Conservation (phyloP, 176 grass and related monocot genomes). For the Oryza meridionalis region DNA sequence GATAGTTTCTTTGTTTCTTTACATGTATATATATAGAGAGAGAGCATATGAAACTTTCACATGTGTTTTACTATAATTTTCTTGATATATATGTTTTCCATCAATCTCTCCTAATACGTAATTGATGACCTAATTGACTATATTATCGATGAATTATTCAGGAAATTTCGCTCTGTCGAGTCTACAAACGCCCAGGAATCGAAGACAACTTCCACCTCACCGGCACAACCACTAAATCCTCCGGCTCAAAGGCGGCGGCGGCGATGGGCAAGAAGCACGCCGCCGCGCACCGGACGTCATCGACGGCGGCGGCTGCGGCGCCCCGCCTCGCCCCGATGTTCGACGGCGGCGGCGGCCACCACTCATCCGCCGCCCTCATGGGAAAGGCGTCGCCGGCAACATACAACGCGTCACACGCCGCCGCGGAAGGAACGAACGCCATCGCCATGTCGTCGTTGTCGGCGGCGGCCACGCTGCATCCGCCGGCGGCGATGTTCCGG, state of each 20-base stretch:
- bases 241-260: slow-evolving; percentile 43
- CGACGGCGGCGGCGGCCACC: slow-evolving; percentile 14
- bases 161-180: slow-evolving; percentile 91
- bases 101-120: not conserved
- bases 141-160: not conserved
- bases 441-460: slow-evolving; percentile 17
- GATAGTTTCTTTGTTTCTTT: not conserved
- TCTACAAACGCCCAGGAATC: slow-evolving; percentile 86
- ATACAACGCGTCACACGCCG: not conserved
- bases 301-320: not conserved
- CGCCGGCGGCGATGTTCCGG: slow-evolving; percentile 36
- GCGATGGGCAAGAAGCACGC: slow-evolving; percentile 39
- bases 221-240: slow-evolving; percentile 43
- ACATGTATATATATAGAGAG: not conserved
- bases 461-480: not conserved
- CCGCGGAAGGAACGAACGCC: slow-evolving; percentile 26
- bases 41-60: not conserved
- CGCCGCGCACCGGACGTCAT: slow-evolving; percentile 1
- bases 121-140: not conserved
- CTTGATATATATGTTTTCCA: not conserved
- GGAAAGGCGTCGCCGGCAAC: slow-evolving; percentile 11
- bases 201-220: slow-evolving; percentile 71
- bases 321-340: slow-evolving; percentile 49
- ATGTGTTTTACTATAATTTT: not conserved
- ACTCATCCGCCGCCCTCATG: slow-evolving; percentile 43